These are phyloP conservation scores for Populus euphratica DNA, from an alignment of 345 rosid species.

Conservation along the genomic window DNA sequence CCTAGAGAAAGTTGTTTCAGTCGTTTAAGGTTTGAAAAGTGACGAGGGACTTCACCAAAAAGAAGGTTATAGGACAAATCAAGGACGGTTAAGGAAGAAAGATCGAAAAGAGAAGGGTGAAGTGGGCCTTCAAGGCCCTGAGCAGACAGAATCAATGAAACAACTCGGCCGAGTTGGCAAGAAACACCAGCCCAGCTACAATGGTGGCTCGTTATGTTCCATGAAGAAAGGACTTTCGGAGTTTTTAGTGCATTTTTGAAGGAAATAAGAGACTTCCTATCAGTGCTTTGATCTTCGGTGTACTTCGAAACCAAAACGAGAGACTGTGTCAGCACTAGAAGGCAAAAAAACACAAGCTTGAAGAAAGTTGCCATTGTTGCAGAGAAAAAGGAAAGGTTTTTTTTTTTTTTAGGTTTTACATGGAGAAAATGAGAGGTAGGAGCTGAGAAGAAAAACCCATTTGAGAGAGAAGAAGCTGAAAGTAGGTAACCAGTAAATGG, in stretches of 20 bases:
- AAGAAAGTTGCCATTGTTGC: constrained; percentile 23
- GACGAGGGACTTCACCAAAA: constrained; percentile 39
- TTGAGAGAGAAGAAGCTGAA: background rate
- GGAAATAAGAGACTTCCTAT: constrained; percentile 39
- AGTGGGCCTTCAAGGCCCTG: constrained; percentile 45
- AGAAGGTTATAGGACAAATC: constrained; percentile 58
- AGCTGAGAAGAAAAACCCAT: background rate
- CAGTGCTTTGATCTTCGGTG: constrained; percentile 27
- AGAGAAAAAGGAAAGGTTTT: background rate
- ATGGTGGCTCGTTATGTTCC: constrained; percentile 45
- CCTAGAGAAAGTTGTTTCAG: constrained; percentile 37
- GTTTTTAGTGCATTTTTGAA: constrained; percentile 47
- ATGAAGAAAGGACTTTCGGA: constrained; percentile 47
- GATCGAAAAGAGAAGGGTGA: constrained; percentile 50
- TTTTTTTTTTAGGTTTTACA: background rate
- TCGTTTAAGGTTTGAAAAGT: constrained; percentile 24
- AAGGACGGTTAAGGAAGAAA: constrained; percentile 41
- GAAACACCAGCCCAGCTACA: constrained; percentile 78
- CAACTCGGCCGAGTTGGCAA: constrained; percentile 51
- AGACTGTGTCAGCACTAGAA: constrained; percentile 13
- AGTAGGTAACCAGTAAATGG: background rate
- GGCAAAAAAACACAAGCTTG: constrained; percentile 14
- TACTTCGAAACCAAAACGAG: constrained; percentile 14
- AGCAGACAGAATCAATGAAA: constrained; percentile 40
- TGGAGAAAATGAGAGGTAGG: background rate